Percentiles rank a stretch among this genome's conserved stretches.
Evolutionary conservation across 352 stramenopile genomes (phyloP).

Genomic region (Globisporangium camurandrum): DNA sequence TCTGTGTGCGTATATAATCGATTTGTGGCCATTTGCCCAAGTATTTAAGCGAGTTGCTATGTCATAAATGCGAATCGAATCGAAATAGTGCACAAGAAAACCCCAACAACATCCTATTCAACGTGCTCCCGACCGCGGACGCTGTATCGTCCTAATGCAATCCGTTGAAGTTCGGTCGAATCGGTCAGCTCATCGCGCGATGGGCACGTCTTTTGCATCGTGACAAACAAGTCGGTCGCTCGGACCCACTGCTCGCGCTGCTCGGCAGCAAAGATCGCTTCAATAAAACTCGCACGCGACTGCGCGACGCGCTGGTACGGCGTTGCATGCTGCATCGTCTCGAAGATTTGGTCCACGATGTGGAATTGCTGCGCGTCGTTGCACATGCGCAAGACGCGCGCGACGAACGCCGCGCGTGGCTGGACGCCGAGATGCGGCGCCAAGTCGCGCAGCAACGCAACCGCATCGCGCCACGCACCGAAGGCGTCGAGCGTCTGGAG

Average conservation of each 20-base stretch:
- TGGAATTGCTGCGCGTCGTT: conserved; percentile 45
- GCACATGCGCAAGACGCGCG: conserved; percentile 57
- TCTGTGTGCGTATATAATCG: too few species aligned
- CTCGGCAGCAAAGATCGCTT: conserved; percentile 66
- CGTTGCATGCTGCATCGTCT: conserved; percentile 47
- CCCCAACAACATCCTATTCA: too few species aligned
- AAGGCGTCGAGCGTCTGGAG: conserved; percentile 39
- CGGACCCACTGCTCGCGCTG: conserved; percentile 55
- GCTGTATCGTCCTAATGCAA: conserved; percentile 59
- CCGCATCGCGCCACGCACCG: conserved; percentile 36
- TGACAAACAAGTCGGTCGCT: conserved; percentile 62
- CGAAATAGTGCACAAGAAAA: too few species aligned
- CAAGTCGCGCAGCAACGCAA: conserved; percentile 42
- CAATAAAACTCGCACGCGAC: conserved; percentile 55
- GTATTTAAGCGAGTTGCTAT: too few species aligned
- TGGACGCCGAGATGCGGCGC: conserved; percentile 25
- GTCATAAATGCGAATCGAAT: too few species aligned
- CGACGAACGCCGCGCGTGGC: conserved; percentile 42
- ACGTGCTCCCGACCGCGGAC: conserved; percentile 17
- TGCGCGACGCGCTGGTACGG: conserved; percentile 36
- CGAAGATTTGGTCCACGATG: conserved; percentile 53
- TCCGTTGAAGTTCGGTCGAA: conserved; percentile 37
- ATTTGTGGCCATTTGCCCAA: too few species aligned
- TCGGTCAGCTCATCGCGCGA: conserved; percentile 36
- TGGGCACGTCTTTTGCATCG: conserved; percentile 62